These are phyloP conservation scores for Ophiobolus disseminans DNA, from an alignment of 2,329 filamentous ascomycete genomes.

Conservation along the genomic window DNA sequence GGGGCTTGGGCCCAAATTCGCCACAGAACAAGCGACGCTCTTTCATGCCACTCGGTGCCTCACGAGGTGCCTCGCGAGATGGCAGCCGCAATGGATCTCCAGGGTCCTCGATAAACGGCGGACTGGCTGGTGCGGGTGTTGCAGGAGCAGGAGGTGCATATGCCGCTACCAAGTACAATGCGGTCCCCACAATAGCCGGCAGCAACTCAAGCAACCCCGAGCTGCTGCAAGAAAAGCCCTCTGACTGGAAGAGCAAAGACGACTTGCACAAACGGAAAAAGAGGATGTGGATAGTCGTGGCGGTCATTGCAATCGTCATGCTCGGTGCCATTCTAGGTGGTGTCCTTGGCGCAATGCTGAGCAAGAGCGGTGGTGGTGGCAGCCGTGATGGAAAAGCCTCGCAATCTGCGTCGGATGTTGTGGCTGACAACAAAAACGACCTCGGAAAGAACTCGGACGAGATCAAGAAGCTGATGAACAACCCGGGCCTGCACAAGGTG, in stretches of 20 bases:
- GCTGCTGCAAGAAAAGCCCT: constrained; percentile 66
- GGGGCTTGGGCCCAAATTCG: constrained; percentile 69
- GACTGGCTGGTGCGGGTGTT: constrained; percentile 52
- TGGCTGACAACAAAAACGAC: constrained; percentile 73
- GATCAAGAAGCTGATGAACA: constrained; percentile 83
- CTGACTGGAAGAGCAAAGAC: constrained; percentile 65
- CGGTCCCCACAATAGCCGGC: constrained; percentile 53
- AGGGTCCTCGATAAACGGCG: constrained; percentile 45
- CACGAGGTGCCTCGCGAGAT: constrained; percentile 51
- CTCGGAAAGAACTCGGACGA: constrained; percentile 76
- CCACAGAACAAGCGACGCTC: constrained; percentile 60
- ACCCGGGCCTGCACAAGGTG: constrained; percentile 83
- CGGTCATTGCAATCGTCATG: constrained; percentile 69
- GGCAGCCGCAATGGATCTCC: constrained; percentile 52
- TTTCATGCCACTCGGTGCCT: constrained; percentile 63
- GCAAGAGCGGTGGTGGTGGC: constrained; percentile 52
- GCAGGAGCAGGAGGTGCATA: constrained; percentile 49
- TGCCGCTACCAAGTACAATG: constrained; percentile 59
- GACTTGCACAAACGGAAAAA: constrained; percentile 60
- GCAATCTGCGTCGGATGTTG: constrained; percentile 52
- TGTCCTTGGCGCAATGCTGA: constrained; percentile 74
- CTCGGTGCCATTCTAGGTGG: constrained; percentile 76
- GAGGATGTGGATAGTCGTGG: constrained; percentile 72
- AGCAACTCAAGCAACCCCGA: constrained; percentile 22
- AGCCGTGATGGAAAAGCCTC: constrained; percentile 28